Evolutionary conservation across 768 basidiomycete species (phyloP).

Genomic region (Collybiopsis confluens): DNA sequence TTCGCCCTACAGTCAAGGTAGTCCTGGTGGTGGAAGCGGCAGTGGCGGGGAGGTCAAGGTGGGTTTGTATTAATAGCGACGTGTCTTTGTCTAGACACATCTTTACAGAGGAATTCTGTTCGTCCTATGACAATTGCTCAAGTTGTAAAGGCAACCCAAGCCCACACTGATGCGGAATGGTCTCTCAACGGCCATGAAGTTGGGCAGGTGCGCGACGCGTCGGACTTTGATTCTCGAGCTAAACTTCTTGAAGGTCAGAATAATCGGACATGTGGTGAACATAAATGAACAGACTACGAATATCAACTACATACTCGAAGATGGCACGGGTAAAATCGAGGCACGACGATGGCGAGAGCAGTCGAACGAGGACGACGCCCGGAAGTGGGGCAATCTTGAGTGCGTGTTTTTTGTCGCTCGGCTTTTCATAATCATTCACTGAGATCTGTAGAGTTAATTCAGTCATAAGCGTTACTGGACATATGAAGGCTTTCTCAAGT

Average conservation of each 20-base stretch:
- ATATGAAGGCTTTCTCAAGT: constrained; percentile 74
- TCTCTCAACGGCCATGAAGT: constrained; percentile 75
- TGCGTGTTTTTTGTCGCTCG: constrained; percentile 18
- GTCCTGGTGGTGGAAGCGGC: constrained; percentile 1
- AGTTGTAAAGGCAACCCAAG: constrained; percentile 69
- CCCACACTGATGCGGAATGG: constrained; percentile 88
- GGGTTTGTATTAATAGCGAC: too few species aligned
- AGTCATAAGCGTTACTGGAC: constrained; percentile 79
- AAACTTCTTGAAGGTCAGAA: constrained; percentile 11
- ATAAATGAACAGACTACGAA: constrained; percentile 76
- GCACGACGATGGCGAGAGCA: constrained; percentile 82
- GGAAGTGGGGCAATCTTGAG: constrained; percentile 45
- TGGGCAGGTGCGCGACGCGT: constrained; percentile 56
- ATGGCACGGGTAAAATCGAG: constrained; percentile 79
- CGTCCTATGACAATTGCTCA: constrained; percentile 80
- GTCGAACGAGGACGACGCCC: constrained; percentile 49
- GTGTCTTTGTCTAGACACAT: background rate
- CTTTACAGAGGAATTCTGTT: constrained; percentile 39
- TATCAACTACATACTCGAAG: constrained; percentile 73
- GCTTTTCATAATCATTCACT: background rate
- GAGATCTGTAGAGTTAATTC: constrained; percentile 54
- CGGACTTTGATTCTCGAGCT: background rate
- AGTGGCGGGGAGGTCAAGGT: background rate
- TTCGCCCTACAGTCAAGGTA: constrained; percentile 1
- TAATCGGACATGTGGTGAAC: constrained; percentile 44